phyloP scores from a whole-genome alignment of 1,139 yeast species.

The Keqinozyma sinolaborantium region DNA sequence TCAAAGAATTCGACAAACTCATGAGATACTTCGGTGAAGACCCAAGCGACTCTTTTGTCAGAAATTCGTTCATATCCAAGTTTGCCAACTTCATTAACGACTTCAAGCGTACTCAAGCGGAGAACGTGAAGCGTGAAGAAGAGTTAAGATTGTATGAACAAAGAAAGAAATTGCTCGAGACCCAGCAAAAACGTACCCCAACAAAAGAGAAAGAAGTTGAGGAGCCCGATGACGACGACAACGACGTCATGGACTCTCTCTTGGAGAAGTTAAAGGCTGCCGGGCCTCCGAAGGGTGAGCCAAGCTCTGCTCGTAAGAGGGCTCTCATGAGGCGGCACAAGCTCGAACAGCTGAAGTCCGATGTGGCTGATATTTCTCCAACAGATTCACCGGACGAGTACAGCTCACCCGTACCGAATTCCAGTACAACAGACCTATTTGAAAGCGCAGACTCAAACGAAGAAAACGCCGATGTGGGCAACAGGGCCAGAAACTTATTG shows the following conservation, averaged over 20 bases:
- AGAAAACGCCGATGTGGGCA: constrained; percentile 45
- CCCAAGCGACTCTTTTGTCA: constrained; percentile 62
- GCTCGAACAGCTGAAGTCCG: constrained; percentile 32
- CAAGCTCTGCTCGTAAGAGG: constrained; percentile 76
- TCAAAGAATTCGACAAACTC: constrained; percentile 64
- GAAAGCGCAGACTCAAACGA: constrained; percentile 7
- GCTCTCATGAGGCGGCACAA: constrained; percentile 72
- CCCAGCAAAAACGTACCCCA: constrained; percentile 22
- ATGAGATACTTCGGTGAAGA: constrained; percentile 81
- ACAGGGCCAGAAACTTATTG: constrained; percentile 57
- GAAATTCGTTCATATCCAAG: constrained; percentile 66
- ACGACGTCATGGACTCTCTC: constrained; percentile 70
- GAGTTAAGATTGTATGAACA: constrained; percentile 73
- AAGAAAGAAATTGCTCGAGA: constrained; percentile 62
- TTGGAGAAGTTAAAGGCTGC: constrained; percentile 72
- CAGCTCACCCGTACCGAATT: constrained; percentile 12
- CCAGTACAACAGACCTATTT: background rate
- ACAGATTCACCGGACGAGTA: constrained; percentile 7
- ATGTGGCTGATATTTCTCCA: constrained; percentile 2
- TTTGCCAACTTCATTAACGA: constrained; percentile 71
- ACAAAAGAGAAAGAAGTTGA: constrained; percentile 14
- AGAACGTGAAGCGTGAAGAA: constrained; percentile 76
- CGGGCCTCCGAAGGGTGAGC: constrained; percentile 69
- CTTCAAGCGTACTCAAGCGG: constrained; percentile 72
- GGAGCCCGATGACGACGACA: constrained; percentile 26